Base-by-base conservation (phyloP, 1,284 basidiomycete genomes). In the Pseudozyma thailandica region DNA sequence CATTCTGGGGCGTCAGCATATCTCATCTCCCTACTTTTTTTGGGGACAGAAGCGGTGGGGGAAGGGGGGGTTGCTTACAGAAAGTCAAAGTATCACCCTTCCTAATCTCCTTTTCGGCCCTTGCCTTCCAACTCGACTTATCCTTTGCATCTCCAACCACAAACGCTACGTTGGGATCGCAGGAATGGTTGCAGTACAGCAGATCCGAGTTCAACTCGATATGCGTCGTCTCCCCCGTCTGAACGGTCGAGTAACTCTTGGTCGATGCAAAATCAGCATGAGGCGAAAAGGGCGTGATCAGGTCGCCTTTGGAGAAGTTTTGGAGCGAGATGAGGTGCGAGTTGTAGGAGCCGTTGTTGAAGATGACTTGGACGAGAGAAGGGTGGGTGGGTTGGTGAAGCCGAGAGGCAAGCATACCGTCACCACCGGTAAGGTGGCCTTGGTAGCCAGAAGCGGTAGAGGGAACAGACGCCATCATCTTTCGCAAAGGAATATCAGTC, bases 171-270 rank as follows among this genome's bases (percentile, higher is more conserved):
- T 74, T 74, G 21, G 79, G 78, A 33, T 69, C 66, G 57, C 79
- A 81, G 25, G 73, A 76, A 52, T 81, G 79, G 59, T 81, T 81
- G 70, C 73, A 78, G 65, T 80, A 81, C 20, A 81, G 64, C 33
- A 81, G 59, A 44, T 81, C 78, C 39, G 70, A 74, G 55, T 81
- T 80, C 33, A 80, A 60, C 42, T 80, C 79, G 15, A 81, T 73
- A 41, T 81, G 79, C 6, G 53, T 61, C 1, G 50, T 26, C 2
- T 64, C 45, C 5, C 54, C 66, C 3, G 78, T 77, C 48, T 81
- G 79, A 12, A 80, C 79, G 18, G 79, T 79, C 13, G 72, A 76
- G 65, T 80, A 80, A 41, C 53, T 54, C 27, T 71, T 64, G 18
- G 25, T 42, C 1, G 55, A 16, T 4, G 68, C 63, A 10, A 59